Base-by-base conservation (phyloP, 148 eudicot genomes). In the Camellia japonica region DNA sequence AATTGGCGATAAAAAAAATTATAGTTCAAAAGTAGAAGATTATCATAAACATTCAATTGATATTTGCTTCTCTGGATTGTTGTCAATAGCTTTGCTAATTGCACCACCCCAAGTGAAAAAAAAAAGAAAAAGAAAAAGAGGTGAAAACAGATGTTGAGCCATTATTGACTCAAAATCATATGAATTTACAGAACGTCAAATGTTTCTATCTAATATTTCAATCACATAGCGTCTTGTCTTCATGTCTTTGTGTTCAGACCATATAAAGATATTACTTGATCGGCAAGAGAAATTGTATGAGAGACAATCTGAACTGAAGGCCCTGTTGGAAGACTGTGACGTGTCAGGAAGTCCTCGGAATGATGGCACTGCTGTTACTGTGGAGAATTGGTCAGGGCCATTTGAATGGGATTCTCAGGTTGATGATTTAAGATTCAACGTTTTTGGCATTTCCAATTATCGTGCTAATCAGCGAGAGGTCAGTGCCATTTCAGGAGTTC, bases 381-480 rank as follows among this genome's bases (percentile, higher is more conserved):
- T 68, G 38, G 98, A 94, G 82, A 84, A 90, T 67, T 97, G 98
- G 98, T 88, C 90, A 2, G 90, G 95, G 60, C 74, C 90, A 30
- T 97, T 97, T 89, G 90, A 78, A 59, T 97, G 99, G 99, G 99
- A 97, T 83, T 86, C 93, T 76, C 85, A 79, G 80, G 99, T 94
- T 79, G 92, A 88, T 75, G 97, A 97, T 87, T 63, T 90, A 59
- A 87, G 92, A 71, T 88, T 97, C 76, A 97, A 97, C 79, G 84
- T 94, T 51, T 97, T 92, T 82, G 97, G 99, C 81, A 91, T 97
- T 80, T 83, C 98, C 68, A 79, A 88, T 6, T 97, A 92, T 77
- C 99, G 98, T 56, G 95, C 95, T 66, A 94, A 97, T 85, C 99
- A 97, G 83, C 90, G 91, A n/a, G 99, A 97, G 97, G 99, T 96